Conservation (phyloP, 1,284 basidiomycete species). For the Takashimella tepidaria region DNA sequence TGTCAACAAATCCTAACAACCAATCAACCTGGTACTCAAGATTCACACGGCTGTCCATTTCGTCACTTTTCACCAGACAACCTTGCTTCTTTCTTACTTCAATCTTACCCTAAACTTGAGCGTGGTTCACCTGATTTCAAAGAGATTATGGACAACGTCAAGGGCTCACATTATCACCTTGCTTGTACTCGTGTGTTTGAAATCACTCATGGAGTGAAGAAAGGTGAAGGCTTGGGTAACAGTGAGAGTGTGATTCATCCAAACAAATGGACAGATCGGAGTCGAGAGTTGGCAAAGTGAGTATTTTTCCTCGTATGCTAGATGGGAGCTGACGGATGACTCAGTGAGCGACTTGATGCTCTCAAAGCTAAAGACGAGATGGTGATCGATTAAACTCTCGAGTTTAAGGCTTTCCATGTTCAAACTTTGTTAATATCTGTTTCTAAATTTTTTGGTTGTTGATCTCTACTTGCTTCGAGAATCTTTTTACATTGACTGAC, state of each 20-base stretch:
- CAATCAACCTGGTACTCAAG: conserved; percentile 66
- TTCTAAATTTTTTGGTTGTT: too few species aligned
- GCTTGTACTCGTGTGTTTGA: conserved; percentile 97
- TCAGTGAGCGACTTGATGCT: conserved; percentile 20
- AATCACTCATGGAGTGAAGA: conserved; percentile 85
- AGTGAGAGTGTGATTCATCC: conserved; percentile 89
- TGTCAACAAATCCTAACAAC: conserved; percentile 83
- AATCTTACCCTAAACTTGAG: conserved; percentile 57
- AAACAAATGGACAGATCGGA: conserved; percentile 65
- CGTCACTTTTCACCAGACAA: conserved; percentile 83
- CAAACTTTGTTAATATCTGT: too few species aligned
- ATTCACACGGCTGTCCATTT: conserved; percentile 92
- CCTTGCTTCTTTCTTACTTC: conserved; percentile 68
- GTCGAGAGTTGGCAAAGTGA: conserved; percentile 49
- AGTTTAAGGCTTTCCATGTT: too few species aligned
- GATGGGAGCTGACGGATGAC: neutral
- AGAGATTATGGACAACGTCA: conserved; percentile 82
- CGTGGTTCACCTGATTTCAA: conserved; percentile 67
- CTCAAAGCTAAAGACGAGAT: conserved; percentile 25
- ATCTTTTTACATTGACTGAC: too few species aligned
- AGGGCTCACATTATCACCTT: conserved; percentile 82
- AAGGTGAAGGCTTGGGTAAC: conserved; percentile 77
- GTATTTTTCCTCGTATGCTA: conserved; percentile 6
- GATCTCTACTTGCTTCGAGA: too few species aligned
- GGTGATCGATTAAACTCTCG: neutral